A percentile compares a stretch with the other conserved stretches of the same genome.
These are phyloP conservation scores for Prunus fruticosa DNA, from an alignment of 306 rosid genomes.

Conservation along the genomic window DNA sequence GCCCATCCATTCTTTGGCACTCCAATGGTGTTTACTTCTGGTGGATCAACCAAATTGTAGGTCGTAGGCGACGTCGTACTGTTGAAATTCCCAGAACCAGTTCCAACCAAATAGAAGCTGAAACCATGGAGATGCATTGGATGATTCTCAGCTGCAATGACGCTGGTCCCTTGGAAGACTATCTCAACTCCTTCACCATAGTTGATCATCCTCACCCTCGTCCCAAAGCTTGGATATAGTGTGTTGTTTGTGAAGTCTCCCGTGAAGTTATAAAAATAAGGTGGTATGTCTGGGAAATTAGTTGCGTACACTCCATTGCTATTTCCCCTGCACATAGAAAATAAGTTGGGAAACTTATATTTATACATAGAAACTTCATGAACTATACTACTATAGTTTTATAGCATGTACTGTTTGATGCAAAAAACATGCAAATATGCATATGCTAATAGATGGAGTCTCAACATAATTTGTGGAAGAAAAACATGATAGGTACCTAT, in stretches of 20 bases:
- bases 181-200: constrained; percentile 39
- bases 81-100: constrained; percentile 29
- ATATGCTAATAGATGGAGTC: no score
- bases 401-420: no score
- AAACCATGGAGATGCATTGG: constrained; percentile 53
- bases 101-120: constrained; percentile 43
- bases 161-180: constrained; percentile 41
- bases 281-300: constrained; percentile 1
- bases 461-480: neutral
- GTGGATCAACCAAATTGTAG: constrained; percentile 91
- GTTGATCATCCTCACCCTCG: constrained; percentile 23
- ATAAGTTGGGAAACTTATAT: no score
- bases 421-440: no score
- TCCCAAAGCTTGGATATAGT: constrained; percentile 16
- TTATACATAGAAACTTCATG: no score
- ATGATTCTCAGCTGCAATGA: constrained; percentile 39
- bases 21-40: constrained; percentile 72
- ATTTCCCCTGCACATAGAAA: no score
- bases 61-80: constrained; percentile 37
- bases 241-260: constrained; percentile 26
- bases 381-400: no score
- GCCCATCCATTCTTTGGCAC: constrained; percentile 94
- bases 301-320: no score
- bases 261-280: constrained; percentile 33
- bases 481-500: constrained; percentile 16